These are phyloP conservation scores for Venturia oleaginea DNA, from an alignment of 2,329 filamentous ascomycete species.

Conservation along the genomic window DNA sequence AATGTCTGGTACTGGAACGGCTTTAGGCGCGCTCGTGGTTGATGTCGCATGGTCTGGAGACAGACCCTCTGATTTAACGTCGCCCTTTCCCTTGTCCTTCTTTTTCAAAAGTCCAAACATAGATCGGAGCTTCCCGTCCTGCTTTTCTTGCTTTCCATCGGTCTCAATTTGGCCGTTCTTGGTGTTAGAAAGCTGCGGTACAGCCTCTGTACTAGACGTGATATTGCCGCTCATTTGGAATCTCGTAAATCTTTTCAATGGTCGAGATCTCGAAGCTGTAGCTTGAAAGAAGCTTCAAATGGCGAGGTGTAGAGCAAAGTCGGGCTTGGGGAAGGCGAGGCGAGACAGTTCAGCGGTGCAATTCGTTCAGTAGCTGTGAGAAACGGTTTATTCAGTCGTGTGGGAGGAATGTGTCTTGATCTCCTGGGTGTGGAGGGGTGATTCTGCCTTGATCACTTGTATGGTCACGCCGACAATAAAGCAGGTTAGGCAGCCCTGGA, in stretches of 20 bases:
- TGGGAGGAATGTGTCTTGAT: neutral
- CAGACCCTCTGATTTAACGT: constrained; percentile 5
- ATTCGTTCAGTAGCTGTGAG: neutral
- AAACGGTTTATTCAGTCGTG: neutral
- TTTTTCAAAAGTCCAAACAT: constrained; percentile 29
- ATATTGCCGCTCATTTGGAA: neutral
- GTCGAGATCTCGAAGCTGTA: neutral
- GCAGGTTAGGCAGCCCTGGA: neutral
- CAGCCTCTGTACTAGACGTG: neutral
- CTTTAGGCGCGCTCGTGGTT: neutral
- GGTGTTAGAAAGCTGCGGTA: neutral
- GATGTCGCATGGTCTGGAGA: constrained; percentile 1
- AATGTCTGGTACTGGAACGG: constrained; percentile 6
- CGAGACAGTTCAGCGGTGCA: neutral
- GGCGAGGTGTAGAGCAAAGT: neutral
- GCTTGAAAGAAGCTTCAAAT: neutral
- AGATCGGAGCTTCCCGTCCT: constrained; percentile 24
- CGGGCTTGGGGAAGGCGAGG: neutral
- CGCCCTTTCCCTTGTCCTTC: constrained; percentile 19
- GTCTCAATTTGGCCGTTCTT: constrained; percentile 11
- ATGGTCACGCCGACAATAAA: neutral
- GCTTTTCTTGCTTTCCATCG: constrained; percentile 16
- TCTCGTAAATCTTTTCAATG: neutral
- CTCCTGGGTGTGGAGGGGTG: neutral
- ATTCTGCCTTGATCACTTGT: neutral